A percentile compares a stretch with the other conserved stretches of the same genome.
Evolutionary conservation across 2,329 filamentous ascomycete species (phyloP).

Genomic region (Orbilia javanica): DNA sequence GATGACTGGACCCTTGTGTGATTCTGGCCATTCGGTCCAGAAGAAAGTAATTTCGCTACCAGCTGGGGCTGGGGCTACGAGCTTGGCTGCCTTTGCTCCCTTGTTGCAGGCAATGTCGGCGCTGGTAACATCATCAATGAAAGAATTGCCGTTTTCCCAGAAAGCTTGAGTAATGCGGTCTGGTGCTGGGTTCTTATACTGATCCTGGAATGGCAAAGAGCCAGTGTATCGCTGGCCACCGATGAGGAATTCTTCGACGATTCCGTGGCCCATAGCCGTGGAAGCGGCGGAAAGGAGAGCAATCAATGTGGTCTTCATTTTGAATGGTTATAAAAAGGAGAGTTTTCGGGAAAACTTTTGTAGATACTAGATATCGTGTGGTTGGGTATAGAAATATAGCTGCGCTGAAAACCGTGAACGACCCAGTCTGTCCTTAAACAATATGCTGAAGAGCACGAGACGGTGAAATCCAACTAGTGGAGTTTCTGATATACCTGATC

Average conservation of each 20-base stretch:
- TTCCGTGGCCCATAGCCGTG: constrained; percentile 59
- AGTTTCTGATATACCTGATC: constrained; percentile 52
- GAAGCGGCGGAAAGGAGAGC: constrained; percentile 57
- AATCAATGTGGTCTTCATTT: constrained; percentile 61
- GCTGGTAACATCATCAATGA: constrained; percentile 66
- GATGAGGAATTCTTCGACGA: constrained; percentile 60
- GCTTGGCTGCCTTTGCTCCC: constrained; percentile 65
- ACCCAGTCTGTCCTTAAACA: constrained; percentile 41
- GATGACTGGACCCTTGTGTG: constrained; percentile 69
- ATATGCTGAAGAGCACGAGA: constrained; percentile 38
- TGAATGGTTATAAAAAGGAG: constrained; percentile 24
- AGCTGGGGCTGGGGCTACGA: constrained; percentile 66
- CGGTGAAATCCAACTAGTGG: constrained; percentile 45
- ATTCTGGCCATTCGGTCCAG: constrained; percentile 69
- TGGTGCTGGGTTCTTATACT: constrained; percentile 59
- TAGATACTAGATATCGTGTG: constrained; percentile 17
- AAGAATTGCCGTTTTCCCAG: constrained; percentile 65
- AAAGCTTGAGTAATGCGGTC: constrained; percentile 63
- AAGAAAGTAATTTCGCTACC: constrained; percentile 68
- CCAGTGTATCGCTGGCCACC: constrained; percentile 57
- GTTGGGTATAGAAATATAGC: constrained; percentile 47
- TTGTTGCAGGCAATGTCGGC: constrained; percentile 70
- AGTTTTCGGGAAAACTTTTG: constrained; percentile 12
- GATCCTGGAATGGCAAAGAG: constrained; percentile 60
- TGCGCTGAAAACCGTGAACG: constrained; percentile 42